Base-by-base conservation (phyloP, 345 rosid genomes). In the Citrus sp. region DNA sequence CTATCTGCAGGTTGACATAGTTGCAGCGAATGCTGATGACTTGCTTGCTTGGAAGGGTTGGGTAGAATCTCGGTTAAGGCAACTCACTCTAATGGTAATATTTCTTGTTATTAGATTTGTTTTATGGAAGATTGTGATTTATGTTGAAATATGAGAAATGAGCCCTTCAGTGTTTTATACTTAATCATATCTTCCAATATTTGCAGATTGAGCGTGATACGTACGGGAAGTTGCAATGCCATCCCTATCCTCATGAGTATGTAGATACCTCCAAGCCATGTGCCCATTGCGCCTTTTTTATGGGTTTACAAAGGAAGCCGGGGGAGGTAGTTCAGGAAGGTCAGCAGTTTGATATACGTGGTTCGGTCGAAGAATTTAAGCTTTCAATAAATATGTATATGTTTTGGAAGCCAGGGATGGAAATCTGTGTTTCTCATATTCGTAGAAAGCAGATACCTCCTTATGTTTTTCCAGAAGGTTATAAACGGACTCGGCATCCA, bases 371-470 rank as follows among this genome's bases (percentile, higher is more conserved):
- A 65, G 85, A 88, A 66, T 91, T 89, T 70, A 86, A 86, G 82
- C 85, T 70, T 72, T 82, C 89, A 5, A 68, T 91, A 58, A 76
- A 66, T 64, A 86, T 85, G 91, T 91, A 90, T 24, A 28, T 83
- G 86, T 91, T 85, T 79, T 88, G 95, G 93, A 86, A 90, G 73
- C 92, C 85, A 4, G 90, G 95, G 67, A 91, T 91, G 95, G 93
- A 88, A 54, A 90, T 91, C 55, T 80, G 73, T 83, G 90, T 91
- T 69, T 88, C 91, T 75, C 95, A 91, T 83, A 84, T 91, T 61
- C 90, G 83, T 12, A 81, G 91, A 76, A 91, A 80, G 87, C 90
- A 87, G 86, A 80, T 91, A 46, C 93, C 92, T 58, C 60, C 86
- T 37, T 89, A 84, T 82, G 92, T 89, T 67, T 87, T 86, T 37